phyloP scores from a whole-genome alignment of 108 stramenopile species.

The Nannochloropsis gaditana region DNA sequence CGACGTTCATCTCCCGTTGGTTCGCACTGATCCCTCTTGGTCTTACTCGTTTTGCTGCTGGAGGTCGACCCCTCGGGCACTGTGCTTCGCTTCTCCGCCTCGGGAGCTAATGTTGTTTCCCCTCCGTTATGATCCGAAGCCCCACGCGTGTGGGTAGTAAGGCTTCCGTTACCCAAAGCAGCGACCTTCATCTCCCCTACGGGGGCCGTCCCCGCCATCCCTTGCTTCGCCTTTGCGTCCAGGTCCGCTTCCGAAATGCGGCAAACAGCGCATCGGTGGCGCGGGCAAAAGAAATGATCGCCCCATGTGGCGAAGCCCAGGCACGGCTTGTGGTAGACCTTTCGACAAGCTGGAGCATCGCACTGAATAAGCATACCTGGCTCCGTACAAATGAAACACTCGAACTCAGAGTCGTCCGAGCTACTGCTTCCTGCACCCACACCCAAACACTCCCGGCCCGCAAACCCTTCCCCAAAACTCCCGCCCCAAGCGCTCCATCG shows the following conservation, averaged over 20 bases:
- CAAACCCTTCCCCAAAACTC: background rate
- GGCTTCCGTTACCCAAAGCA: background rate
- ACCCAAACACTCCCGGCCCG: background rate
- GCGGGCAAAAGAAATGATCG: constrained; percentile 1
- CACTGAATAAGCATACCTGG: background rate
- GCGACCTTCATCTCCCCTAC: background rate
- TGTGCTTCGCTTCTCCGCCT: background rate
- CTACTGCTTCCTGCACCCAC: background rate
- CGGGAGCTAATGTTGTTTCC: background rate
- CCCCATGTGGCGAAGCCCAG: background rate
- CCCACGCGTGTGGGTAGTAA: background rate
- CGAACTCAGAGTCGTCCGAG: constrained; percentile 11
- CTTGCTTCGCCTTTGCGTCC: background rate
- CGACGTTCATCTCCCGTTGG: background rate
- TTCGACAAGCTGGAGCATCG: background rate
- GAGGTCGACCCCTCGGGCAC: background rate
- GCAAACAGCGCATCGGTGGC: constrained; percentile 10
- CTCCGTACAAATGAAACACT: constrained; percentile 20
- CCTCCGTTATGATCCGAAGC: background rate
- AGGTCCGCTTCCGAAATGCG: background rate
- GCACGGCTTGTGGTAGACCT: constrained; percentile 12
- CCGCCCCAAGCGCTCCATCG: background rate
- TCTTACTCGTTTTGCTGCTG: background rate
- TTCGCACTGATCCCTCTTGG: background rate
- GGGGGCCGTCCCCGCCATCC: background rate